Evolutionary conservation across 2,329 filamentous ascomycete genomes (phyloP).

Genomic region (Colletotrichum sp.): DNA sequence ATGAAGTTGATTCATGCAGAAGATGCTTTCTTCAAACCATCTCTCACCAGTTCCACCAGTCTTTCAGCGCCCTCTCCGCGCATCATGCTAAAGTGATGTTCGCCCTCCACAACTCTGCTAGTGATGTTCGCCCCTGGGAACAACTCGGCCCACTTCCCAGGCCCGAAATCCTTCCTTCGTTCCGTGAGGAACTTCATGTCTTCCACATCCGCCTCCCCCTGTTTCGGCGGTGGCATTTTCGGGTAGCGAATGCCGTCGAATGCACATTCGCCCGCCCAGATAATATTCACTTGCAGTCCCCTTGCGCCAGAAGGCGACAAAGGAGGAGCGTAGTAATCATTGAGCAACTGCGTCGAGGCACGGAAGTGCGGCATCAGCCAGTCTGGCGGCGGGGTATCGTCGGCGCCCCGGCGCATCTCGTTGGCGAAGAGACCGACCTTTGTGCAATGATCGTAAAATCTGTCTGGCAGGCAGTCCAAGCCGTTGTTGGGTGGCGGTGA

Average conservation of each 20-base stretch:
- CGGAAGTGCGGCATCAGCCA: conserved; percentile 79
- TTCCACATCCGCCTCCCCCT: conserved; percentile 56
- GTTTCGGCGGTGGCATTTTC: conserved; percentile 63
- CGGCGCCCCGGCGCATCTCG: conserved; percentile 43
- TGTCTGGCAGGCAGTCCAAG: conserved; percentile 67
- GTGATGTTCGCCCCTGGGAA: conserved; percentile 65
- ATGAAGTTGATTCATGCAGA: background rate
- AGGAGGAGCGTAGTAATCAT: conserved; percentile 64
- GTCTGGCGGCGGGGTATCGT: conserved; percentile 61
- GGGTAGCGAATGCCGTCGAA: conserved; percentile 71
- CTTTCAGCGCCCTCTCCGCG: conserved; percentile 50
- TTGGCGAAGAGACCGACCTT: conserved; percentile 73
- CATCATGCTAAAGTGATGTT: conserved; percentile 79
- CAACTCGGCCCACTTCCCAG: conserved; percentile 73
- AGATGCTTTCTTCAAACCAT: background rate
- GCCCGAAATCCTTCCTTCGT: conserved; percentile 73
- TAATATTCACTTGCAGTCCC: conserved; percentile 65
- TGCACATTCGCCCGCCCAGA: conserved; percentile 78
- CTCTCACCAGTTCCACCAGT: background rate
- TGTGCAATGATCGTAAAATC: conserved; percentile 75
- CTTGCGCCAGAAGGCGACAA: conserved; percentile 62
- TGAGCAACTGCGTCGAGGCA: conserved; percentile 69
- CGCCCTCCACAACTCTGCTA: conserved; percentile 70
- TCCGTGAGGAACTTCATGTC: conserved; percentile 65
- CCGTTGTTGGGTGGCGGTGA: conserved; percentile 59